Conservation (phyloP, 768 basidiomycete species). For the Collybiopsis luxurians region DNA sequence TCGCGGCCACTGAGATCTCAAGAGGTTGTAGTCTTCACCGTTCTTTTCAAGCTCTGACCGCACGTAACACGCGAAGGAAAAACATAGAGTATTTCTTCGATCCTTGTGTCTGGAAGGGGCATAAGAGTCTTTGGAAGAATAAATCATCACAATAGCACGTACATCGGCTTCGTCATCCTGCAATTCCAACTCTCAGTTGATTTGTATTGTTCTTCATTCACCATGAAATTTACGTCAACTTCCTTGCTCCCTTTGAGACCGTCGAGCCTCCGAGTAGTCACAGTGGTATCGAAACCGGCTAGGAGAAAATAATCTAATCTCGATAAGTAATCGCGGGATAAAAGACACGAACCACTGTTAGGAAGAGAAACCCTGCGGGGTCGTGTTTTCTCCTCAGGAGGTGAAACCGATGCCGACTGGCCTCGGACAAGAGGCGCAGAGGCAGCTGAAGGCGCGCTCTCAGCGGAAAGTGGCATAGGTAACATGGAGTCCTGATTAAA, state of each 20-base stretch:
- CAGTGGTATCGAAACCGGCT: not conserved
- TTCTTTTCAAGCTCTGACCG: not conserved
- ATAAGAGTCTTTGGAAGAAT: not conserved
- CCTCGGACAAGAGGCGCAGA: no score
- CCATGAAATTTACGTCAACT: not conserved
- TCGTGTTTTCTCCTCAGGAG: not conserved
- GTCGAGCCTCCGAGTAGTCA: not conserved
- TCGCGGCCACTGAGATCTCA: constrained; percentile 43
- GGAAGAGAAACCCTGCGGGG: not conserved
- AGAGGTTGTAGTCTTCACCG: not conserved
- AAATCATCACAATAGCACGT: not conserved
- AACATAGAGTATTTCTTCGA: not conserved
- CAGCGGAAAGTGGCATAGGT: no score
- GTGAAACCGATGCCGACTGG: no score
- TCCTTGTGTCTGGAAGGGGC: not conserved
- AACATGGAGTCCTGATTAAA: no score
- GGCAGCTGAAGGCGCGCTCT: no score
- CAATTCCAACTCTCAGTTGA: not conserved
- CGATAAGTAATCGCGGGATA: not conserved
- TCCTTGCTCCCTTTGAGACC: not conserved
- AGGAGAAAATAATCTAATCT: not conserved
- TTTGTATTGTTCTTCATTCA: not conserved
- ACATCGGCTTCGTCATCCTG: not conserved
- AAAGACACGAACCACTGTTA: not conserved
- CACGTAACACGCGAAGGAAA: constrained; percentile 6